Evolutionary conservation across 139 green algal genomes (phyloP), one percentile per base, ranked within the genome.

Genomic region (Chlamydomonas sphaeroides): DNA sequence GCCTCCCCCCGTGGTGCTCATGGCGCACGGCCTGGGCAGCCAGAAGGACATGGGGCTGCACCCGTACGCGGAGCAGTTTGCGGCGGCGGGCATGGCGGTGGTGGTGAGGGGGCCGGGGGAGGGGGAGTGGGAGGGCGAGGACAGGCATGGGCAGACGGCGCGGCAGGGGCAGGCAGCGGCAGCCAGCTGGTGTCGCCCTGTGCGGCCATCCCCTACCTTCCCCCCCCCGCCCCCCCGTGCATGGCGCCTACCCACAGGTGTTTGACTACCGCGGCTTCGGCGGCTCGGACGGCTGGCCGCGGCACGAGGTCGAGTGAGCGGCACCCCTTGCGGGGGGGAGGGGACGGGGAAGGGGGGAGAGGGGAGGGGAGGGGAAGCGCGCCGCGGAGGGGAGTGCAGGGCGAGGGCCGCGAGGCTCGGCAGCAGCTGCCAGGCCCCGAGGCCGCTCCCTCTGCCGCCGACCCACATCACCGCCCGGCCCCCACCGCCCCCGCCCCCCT

Each of bases 231-330:
- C 14, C 45, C 45, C 45, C 14, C 45, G 45, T 10, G 10, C 45
- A 10, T 14, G 11, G 11, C 45, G 11, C 45, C 45, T 14, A 10
- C 45, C 14, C 11, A 10, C 45, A 53, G 45, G 45, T 84, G 2
- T 88, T 89, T n/a, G 88, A 92, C 80, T 92, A 92, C 76, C 80
- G 80, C 0, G 71, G 62, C 0, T 92, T 90, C 68, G 88, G 88
- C 0, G 88, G 88, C 70, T 86, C 68, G 38, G 85, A 87, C 3
- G 88, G 88, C 1, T 63, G 70, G 81, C 77, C 82, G 0, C 51
- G 88, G 0, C 88, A 92, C 75, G 81, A 76, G 70, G 83, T 89
- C 35, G 69, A 67, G 53, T 85, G 77, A 41, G 41, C 36, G 57
- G 28, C 39, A n/a, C n/a, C n/a, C n/a, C n/a, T n/a, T 26, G 53